Conservation (phyloP, 202 grass and related monocot genomes). For the Elaeis oleifera region DNA sequence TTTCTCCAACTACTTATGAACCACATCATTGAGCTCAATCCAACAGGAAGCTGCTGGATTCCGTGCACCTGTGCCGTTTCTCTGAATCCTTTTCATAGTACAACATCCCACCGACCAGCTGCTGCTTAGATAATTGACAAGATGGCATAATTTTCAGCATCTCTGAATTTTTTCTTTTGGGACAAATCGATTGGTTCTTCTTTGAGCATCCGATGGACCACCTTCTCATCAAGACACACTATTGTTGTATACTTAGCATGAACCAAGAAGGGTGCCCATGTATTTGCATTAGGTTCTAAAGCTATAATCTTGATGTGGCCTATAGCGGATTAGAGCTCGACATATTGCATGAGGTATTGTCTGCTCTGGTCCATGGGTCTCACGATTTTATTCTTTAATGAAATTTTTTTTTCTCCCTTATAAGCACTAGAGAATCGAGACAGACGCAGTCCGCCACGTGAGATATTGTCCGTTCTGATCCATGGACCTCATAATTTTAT, state of each 20-base stretch:
- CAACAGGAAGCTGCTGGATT: constrained; percentile 52
- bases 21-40: constrained; percentile 42
- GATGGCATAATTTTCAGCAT: constrained; percentile 51
- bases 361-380: no score
- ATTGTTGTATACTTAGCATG: constrained; percentile 52
- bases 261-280: constrained; percentile 47
- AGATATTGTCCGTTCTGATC: no score
- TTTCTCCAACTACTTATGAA: constrained; percentile 46
- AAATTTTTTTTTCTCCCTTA: no score
- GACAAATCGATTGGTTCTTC: constrained; percentile 19
- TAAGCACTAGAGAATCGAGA: no score
- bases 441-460: no score
- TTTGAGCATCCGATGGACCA: constrained; percentile 38
- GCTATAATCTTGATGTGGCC: constrained; percentile 23
- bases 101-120: constrained; percentile 44
- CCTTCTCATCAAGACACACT: constrained; percentile 41
- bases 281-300: constrained; percentile 41
- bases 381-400: no score
- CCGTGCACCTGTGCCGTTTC: constrained; percentile 36
- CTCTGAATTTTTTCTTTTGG: background rate
- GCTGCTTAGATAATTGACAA: constrained; percentile 57
- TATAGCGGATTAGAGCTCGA: no score
- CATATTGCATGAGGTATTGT: no score
- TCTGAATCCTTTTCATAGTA: constrained; percentile 47
- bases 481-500: no score